These are phyloP conservation scores for Boletus rex-veris DNA, from an alignment of 768 basidiomycete species.

Conservation along the genomic window DNA sequence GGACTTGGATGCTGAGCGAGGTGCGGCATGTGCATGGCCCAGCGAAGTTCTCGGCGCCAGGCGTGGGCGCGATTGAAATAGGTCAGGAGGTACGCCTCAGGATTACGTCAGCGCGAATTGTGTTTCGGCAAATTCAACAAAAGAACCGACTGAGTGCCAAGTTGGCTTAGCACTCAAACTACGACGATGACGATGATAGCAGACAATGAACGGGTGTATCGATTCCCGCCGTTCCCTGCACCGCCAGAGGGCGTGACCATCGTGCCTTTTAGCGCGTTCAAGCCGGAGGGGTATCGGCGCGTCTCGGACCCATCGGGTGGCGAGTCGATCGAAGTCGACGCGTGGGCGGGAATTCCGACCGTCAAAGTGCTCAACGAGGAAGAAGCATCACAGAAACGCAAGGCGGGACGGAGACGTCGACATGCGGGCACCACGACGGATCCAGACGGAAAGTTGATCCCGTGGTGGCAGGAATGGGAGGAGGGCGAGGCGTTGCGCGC, in stretches of 20 bases:
- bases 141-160: too few relatives aligned
- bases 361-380: conserved; percentile 26
- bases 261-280: conserved; percentile 43
- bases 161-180: too few relatives aligned
- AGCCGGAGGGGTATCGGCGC: conserved; percentile 21
- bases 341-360: conserved; percentile 19
- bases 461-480: conserved; percentile 36
- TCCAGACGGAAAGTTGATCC: conserved; percentile 19
- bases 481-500: conserved; percentile 21
- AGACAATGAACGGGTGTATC: neutral
- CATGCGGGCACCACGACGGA: conserved; percentile 23
- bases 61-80: neutral
- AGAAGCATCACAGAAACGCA: conserved; percentile 19
- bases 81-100: neutral
- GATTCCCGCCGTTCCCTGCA: conserved; percentile 49
- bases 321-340: conserved; percentile 25
- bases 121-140: too few relatives aligned
- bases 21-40: neutral
- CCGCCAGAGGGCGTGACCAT: conserved; percentile 40
- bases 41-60: neutral
- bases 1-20: neutral
- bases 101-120: conserved; percentile 14
- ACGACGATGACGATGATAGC: neutral
- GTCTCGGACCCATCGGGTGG: conserved; percentile 6
- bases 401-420: conserved; percentile 6